Evolutionary conservation across 306 rosid species (phyloP).

Genomic region (Acacia melanoxylon): DNA sequence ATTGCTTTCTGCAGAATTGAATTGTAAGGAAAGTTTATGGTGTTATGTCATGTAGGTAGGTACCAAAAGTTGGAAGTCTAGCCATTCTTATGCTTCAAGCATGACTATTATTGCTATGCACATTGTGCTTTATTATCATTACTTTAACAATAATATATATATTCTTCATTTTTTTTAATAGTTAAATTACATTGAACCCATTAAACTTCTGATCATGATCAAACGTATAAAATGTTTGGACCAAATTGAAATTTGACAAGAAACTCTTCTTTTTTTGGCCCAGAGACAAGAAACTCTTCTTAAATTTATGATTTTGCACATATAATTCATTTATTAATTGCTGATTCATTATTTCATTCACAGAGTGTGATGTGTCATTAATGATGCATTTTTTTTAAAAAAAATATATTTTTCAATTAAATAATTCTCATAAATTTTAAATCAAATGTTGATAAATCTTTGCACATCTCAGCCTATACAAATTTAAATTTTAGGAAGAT

Average conservation of each 20-base stretch:
- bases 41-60: background rate
- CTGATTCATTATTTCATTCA: background rate
- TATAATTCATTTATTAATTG: background rate
- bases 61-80: background rate
- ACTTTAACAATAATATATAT: background rate
- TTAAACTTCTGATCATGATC: too few relatives aligned
- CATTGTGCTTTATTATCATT: background rate
- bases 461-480: background rate
- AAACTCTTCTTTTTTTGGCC: background rate
- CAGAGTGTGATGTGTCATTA: background rate
- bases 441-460: background rate
- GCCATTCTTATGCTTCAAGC: slow-evolving; percentile 29
- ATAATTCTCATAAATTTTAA: background rate
- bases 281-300: background rate
- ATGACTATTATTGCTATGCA: background rate
- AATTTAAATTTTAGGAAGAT: too few relatives aligned
- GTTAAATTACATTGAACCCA: background rate
- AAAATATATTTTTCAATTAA: background rate
- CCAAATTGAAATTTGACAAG: background rate
- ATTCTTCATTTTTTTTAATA: too few relatives aligned
- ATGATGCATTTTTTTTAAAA: background rate
- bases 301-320: background rate
- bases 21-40: slow-evolving; percentile 15
- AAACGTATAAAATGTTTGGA: background rate
- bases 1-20: slow-evolving; percentile 29